phyloP scores from a whole-genome alignment of 495 filamentous ascomycete genomes.

The Penicillium angulare region DNA sequence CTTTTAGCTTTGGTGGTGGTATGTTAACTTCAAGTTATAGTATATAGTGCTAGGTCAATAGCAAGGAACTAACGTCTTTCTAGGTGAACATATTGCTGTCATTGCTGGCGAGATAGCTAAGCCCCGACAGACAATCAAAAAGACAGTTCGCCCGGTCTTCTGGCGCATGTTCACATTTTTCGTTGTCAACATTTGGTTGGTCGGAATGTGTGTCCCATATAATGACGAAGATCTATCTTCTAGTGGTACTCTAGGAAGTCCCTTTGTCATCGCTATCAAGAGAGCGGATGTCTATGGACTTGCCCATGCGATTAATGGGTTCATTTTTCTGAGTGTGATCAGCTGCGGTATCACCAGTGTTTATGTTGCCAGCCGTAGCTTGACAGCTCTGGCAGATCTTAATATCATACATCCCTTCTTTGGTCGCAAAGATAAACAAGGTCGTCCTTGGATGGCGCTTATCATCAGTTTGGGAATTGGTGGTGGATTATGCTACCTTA shows the following conservation, averaged over 20 bases:
- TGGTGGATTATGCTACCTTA: slow-evolving; percentile 28
- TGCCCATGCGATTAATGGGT: slow-evolving; percentile 29
- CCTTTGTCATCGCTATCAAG: slow-evolving; percentile 30
- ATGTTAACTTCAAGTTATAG: neutral
- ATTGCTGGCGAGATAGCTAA: slow-evolving; percentile 28
- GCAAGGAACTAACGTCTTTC: neutral
- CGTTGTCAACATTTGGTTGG: slow-evolving; percentile 30
- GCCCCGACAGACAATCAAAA: slow-evolving; percentile 26
- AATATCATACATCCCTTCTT: slow-evolving; percentile 26
- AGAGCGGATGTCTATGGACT: slow-evolving; percentile 23
- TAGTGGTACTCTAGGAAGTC: slow-evolving; percentile 25
- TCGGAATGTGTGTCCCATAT: slow-evolving; percentile 30
- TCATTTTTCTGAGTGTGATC: slow-evolving; percentile 29
- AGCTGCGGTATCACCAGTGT: slow-evolving; percentile 30
- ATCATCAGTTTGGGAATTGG: slow-evolving; percentile 21
- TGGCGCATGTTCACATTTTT: slow-evolving; percentile 36
- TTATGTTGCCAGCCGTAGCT: slow-evolving; percentile 28
- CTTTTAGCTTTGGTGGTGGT: slow-evolving; percentile 31
- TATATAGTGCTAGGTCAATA: neutral
- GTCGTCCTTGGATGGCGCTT: slow-evolving; percentile 23
- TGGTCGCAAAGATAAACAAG: slow-evolving; percentile 24
- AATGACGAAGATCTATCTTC: slow-evolving; percentile 18
- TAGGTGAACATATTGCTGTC: slow-evolving; percentile 29
- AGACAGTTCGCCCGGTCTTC: slow-evolving; percentile 27
- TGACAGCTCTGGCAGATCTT: slow-evolving; percentile 26